phyloP scores from a whole-genome alignment of 2,329 filamentous ascomycete genomes.

The Monascus ruber region DNA sequence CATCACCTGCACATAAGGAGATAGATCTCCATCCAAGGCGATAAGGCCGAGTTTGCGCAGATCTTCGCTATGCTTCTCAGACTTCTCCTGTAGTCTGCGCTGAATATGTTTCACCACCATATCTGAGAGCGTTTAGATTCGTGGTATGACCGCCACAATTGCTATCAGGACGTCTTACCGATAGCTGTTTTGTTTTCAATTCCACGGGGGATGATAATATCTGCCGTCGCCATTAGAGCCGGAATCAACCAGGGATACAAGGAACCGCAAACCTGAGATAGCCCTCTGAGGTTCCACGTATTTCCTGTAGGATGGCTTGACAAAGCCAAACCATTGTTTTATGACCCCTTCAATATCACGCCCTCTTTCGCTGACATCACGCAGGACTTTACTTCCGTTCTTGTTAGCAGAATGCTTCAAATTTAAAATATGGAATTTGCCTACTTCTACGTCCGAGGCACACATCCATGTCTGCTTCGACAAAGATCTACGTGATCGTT shows the following conservation, averaged over 20 bases:
- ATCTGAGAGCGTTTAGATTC: slow-evolving; percentile 35
- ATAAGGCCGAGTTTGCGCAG: slow-evolving; percentile 64
- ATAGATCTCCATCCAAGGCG: slow-evolving; percentile 60
- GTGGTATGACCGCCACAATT: background rate
- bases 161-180: slow-evolving; percentile 14
- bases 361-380: slow-evolving; percentile 80
- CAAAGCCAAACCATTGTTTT: slow-evolving; percentile 94
- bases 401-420: slow-evolving; percentile 9
- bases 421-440: slow-evolving; percentile 14
- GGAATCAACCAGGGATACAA: background rate
- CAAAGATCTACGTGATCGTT: slow-evolving; percentile 59
- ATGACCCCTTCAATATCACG: slow-evolving; percentile 90
- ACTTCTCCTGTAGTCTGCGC: slow-evolving; percentile 77
- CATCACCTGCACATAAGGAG: slow-evolving; percentile 62
- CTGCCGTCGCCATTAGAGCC: slow-evolving; percentile 28
- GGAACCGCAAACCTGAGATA: slow-evolving; percentile 52
- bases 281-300: slow-evolving; percentile 87
- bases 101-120: slow-evolving; percentile 94
- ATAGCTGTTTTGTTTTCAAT: slow-evolving; percentile 94
- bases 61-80: slow-evolving; percentile 66
- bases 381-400: slow-evolving; percentile 47
- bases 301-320: slow-evolving; percentile 93
- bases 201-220: slow-evolving; percentile 88
- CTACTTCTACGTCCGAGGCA: slow-evolving; percentile 79
- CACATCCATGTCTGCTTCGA: slow-evolving; percentile 88